Evolutionary conservation across 306 rosid species (phyloP), one percentile per base, ranked within the genome.

Genomic region (Rubus idaeus): DNA sequence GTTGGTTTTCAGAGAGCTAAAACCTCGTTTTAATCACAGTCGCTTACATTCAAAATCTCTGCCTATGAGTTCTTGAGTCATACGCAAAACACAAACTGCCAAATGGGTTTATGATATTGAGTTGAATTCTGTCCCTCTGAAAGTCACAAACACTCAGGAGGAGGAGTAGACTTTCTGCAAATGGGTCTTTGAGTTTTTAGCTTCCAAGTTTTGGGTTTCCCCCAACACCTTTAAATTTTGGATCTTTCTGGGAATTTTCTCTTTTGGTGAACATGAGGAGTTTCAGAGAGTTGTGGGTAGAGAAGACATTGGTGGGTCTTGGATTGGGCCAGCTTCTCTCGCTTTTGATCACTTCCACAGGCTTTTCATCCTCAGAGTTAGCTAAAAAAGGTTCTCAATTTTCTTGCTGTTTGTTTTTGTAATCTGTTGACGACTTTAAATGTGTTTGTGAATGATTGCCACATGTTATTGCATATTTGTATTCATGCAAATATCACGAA

Each of bases 271-370:
- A 56, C 42, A 92, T 86, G 91, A 16, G 30, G 47, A 58, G 2
- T 57, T 83, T 75, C 12, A 75, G 69, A 30, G 79, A 79, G 62
- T 82, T 86, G 74, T 95, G 87, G 73, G 86, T 90, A n/a, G 85
- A 80, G 79, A 87, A 89, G 58, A 90, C 92, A 1, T n/a, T 95
- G 61, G 77, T 84, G 13, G 94, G 97, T 44, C 92, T 95, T n/a
- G 97, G 88, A 37, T 78, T 95, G 87, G 99, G 99, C n/a, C 99
- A 95, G 66, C 70, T 95, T 81, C 93, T 95, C 39, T 95, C 99
- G 12, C 90, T 95, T 72, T 81, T 95, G 79, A 88, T 92, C 81
- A 95, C 99, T 78, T 88, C 91, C 60, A 95, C 99, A 0, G 99
- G 96, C 45, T 90, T 92, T 82, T 74, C 97, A 5, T 95, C 99